Evolutionary conservation across 2,329 filamentous ascomycete genomes (phyloP).

Genomic region (Nannizzia gypsea): DNA sequence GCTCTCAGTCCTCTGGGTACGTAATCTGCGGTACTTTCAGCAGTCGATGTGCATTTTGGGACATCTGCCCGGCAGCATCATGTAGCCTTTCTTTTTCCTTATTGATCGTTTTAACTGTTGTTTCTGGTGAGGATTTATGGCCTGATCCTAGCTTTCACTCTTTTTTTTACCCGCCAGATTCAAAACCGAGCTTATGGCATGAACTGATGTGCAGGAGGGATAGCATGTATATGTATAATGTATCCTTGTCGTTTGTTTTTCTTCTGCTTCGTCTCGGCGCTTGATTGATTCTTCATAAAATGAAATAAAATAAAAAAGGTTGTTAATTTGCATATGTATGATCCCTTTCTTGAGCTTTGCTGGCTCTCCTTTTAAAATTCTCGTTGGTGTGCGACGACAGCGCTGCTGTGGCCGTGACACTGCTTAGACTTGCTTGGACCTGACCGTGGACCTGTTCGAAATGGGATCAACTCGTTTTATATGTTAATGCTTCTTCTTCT

Average conservation of each 20-base stretch:
- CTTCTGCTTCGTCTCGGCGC: not conserved
- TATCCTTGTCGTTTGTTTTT: not conserved
- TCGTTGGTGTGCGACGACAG: slow-evolving; percentile 25
- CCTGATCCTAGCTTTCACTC: not conserved
- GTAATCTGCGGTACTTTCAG: not conserved
- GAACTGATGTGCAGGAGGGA: not conserved
- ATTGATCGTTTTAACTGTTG: too few relatives aligned
- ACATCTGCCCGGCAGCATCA: too few relatives aligned
- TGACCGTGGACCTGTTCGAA: not conserved
- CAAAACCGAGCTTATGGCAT: not conserved
- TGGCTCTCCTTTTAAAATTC: not conserved
- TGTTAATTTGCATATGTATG: too few relatives aligned
- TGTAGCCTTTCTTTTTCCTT: too few relatives aligned
- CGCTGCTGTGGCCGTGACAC: slow-evolving; percentile 10
- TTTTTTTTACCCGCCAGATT: not conserved
- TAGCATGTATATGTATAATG: not conserved
- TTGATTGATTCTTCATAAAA: not conserved
- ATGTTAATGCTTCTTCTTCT: not conserved
- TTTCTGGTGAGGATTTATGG: not conserved
- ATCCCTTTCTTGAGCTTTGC: slow-evolving; percentile 5
- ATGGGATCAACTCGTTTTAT: not conserved
- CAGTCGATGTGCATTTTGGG: too few relatives aligned
- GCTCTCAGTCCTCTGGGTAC: too few relatives aligned
- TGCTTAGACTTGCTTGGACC: not conserved
- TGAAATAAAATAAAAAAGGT: too few relatives aligned